Base-by-base conservation (phyloP, 2,329 filamentous ascomycete genomes). In the Canariomyces notabilis region DNA sequence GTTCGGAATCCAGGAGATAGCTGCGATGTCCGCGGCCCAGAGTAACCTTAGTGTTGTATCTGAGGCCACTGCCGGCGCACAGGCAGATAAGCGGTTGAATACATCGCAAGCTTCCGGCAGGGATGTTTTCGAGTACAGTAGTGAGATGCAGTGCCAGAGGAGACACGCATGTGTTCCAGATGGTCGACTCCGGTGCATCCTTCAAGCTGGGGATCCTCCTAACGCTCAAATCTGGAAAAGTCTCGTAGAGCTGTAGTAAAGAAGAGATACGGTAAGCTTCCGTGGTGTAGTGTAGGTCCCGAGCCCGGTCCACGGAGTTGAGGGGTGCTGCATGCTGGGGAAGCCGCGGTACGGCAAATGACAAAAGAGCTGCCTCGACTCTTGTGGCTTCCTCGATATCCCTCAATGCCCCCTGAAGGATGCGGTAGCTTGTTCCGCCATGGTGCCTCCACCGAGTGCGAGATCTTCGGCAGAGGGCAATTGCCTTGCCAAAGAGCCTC, bases 81-180 rank as follows among this genome's bases (percentile, higher is more conserved):
- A 61, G 52, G 46, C 54, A 59, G 5, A 61, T 35, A 4, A 61
- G 42, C 3, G 59, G 59, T 36, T 61, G 59, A 31, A 61, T 59
- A 39, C 59, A 59, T 7, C 57, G 48, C 49, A 61, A 39, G 36
- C 48, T 55, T 12, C 44, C 47, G 0, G 52, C 34, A 0, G 59
- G 54, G 2, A 61, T 46, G 12, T 44, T 46, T 19, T 49, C 42
- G 14, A 61, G 52, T 11, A 61, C 48, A 15, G 53, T 45, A 2
- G 51, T 50, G 23, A 61, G 42, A 29, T 59, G 57, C 4, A 61
- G 41, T 3, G 57, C 59, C 8, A 59, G 38, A 2, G 55, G 54
- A 1, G 51, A 46, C 5, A 57, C 49, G 55, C 54, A 57, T 7
- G 52, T 39, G 4, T 51, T 55, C 54, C 57, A 58, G 11, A 55